Percentiles rank a stretch among this genome's conserved stretches.
Evolutionary conservation across 768 basidiomycete species (phyloP).

Genomic region (Agaricus subrufescens): DNA sequence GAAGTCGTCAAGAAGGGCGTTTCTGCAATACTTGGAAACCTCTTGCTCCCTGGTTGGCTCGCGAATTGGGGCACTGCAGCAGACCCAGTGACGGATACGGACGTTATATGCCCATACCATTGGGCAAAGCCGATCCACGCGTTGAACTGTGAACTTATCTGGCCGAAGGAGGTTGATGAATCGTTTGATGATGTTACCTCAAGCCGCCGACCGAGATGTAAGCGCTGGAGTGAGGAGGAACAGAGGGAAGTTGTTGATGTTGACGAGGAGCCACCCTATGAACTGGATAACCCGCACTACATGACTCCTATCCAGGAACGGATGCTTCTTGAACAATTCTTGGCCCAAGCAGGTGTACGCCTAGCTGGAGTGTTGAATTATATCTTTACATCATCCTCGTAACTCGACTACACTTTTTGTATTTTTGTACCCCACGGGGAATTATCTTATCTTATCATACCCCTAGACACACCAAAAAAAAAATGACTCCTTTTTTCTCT

Average conservation of each 20-base stretch:
- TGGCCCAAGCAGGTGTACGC: slow-evolving; percentile 80
- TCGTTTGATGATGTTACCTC: slow-evolving; percentile 7
- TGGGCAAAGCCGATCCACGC: slow-evolving; percentile 73
- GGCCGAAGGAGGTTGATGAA: slow-evolving; percentile 66
- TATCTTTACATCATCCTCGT: slow-evolving; percentile 37
- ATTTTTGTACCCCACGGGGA: background rate
- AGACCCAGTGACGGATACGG: slow-evolving; percentile 21
- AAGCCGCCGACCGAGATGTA: slow-evolving; percentile 1
- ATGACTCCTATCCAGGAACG: slow-evolving; percentile 59
- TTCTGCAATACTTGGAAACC: background rate
- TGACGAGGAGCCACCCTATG: slow-evolving; percentile 29
- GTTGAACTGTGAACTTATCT: slow-evolving; percentile 80
- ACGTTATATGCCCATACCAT: slow-evolving; percentile 63
- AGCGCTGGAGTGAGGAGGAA: background rate
- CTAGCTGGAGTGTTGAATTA: slow-evolving; percentile 82
- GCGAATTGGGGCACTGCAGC: slow-evolving; percentile 14
- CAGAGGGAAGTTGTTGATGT: background rate
- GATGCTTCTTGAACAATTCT: slow-evolving; percentile 74
- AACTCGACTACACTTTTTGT: too few species aligned
- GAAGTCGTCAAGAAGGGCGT: background rate
- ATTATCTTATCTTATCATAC: slow-evolving; percentile 15
- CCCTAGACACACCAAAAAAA: background rate
- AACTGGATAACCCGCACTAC: slow-evolving; percentile 78
- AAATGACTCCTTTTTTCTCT: slow-evolving; percentile 4
- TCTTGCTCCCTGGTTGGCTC: slow-evolving; percentile 8